phyloP scores from a whole-genome alignment of 352 stramenopile species.

The Globisporangium uncinulatum region DNA sequence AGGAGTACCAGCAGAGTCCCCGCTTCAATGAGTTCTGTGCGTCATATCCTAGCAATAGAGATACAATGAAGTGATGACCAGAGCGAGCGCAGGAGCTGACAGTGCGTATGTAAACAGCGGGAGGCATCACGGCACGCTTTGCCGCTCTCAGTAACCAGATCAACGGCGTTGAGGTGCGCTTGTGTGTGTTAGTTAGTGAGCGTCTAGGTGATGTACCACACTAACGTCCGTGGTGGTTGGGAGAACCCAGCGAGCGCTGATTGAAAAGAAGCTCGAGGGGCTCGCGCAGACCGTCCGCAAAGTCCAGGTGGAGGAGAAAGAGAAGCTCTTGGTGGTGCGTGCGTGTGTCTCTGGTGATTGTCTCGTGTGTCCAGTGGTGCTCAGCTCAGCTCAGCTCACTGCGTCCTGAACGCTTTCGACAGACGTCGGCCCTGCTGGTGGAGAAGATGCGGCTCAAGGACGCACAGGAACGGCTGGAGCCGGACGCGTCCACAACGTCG shows the following conservation, averaged over 20 bases:
- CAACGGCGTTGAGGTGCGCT: constrained; percentile 59
- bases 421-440: constrained; percentile 78
- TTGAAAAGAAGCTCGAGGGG: constrained; percentile 23
- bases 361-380: neutral
- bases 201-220: too few relatives aligned
- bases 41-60: neutral
- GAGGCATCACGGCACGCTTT: constrained; percentile 57
- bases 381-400: constrained; percentile 1
- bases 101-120: constrained; percentile 23
- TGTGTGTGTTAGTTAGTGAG: neutral
- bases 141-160: constrained; percentile 58
- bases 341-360: neutral
- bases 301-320: constrained; percentile 72
- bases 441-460: constrained; percentile 72
- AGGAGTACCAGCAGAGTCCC: constrained; percentile 55
- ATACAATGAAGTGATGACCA: too few relatives aligned
- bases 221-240: neutral
- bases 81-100: neutral
- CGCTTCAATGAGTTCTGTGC: constrained; percentile 63
- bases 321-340: constrained; percentile 70
- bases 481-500: constrained; percentile 34
- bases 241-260: constrained; percentile 16
- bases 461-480: constrained; percentile 25
- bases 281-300: constrained; percentile 65
- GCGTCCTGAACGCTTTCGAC: neutral